Evolutionary conservation across 192 early-diverging fungal genomes (phyloP).

Genomic region (Pilaira anomala): DNA sequence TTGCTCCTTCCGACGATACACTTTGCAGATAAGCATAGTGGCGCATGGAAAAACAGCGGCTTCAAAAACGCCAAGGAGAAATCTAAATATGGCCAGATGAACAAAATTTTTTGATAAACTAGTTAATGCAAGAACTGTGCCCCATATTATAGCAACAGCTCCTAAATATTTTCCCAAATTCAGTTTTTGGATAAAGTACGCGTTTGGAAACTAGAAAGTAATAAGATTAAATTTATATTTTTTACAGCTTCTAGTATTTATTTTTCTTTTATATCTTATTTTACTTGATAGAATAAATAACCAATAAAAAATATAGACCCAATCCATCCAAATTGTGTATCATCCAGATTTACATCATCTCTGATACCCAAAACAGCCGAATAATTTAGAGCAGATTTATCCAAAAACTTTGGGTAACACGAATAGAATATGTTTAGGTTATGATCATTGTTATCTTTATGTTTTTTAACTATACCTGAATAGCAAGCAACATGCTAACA

Average conservation of each 20-base stretch:
- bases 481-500: constrained; percentile 8
- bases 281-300: constrained; percentile 20
- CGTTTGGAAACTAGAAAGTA: not conserved
- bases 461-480: constrained; percentile 21
- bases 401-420: constrained; percentile 18
- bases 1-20: constrained; percentile 27
- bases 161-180: constrained; percentile 23
- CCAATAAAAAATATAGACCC: constrained; percentile 32
- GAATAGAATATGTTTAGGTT: not conserved
- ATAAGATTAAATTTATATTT: too few relatives aligned
- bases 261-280: not conserved
- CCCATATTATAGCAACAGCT: constrained; percentile 23
- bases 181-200: constrained; percentile 20
- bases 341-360: constrained; percentile 11
- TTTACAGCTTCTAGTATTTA: not conserved
- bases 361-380: constrained; percentile 24
- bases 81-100: constrained; percentile 20
- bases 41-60: constrained; percentile 21
- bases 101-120: constrained; percentile 14
- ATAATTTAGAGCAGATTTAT: constrained; percentile 26
- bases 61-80: constrained; percentile 31
- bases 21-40: constrained; percentile 17
- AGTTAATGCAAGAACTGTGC: constrained; percentile 19
- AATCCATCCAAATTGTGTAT: constrained; percentile 12
- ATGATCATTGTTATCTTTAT: not conserved